Percentiles rank a stretch among this genome's conserved stretches.
These are phyloP conservation scores for Hyphopichia fennica DNA, from an alignment of 1,139 yeast species.

Conservation along the genomic window DNA sequence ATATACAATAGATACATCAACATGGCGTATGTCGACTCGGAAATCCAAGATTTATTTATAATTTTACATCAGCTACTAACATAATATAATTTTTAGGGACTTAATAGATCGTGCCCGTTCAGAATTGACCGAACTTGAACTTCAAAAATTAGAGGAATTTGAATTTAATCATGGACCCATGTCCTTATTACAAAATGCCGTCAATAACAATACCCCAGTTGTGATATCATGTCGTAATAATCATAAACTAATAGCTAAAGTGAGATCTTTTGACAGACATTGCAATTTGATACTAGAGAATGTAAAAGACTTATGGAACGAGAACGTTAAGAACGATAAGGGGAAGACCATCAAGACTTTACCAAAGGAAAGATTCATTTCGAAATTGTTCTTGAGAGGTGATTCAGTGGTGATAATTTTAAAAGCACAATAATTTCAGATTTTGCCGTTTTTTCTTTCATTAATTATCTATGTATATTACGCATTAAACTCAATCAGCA, in stretches of 20 bases:
- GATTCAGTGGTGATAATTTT: slow-evolving; percentile 89
- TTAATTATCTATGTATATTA: neutral
- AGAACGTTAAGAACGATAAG: slow-evolving; percentile 58
- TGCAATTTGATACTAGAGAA: slow-evolving; percentile 90
- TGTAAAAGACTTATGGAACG: slow-evolving; percentile 91
- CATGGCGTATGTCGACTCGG: slow-evolving; percentile 3
- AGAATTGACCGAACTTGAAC: slow-evolving; percentile 79
- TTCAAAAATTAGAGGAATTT: slow-evolving; percentile 81
- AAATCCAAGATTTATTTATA: neutral
- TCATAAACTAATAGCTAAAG: slow-evolving; percentile 85
- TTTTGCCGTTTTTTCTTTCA: neutral
- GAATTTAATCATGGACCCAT: slow-evolving; percentile 92
- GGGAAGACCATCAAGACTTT: slow-evolving; percentile 73
- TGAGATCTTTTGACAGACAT: slow-evolving; percentile 94
- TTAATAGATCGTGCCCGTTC: slow-evolving; percentile 70
- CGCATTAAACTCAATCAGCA: neutral
- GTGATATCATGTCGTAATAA: slow-evolving; percentile 90
- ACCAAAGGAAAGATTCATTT: slow-evolving; percentile 79
- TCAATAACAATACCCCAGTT: slow-evolving; percentile 71
- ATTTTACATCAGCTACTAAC: slow-evolving; percentile 15
- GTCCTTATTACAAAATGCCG: slow-evolving; percentile 79
- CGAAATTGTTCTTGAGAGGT: slow-evolving; percentile 90
- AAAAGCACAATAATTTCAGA: slow-evolving; percentile 33
- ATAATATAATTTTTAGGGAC: slow-evolving; percentile 43
- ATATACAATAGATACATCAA: no score